Evolutionary conservation across 78 protist species (phyloP), one percentile per base, ranked within the genome.

Genomic region (Polysphondylium violaceum): DNA sequence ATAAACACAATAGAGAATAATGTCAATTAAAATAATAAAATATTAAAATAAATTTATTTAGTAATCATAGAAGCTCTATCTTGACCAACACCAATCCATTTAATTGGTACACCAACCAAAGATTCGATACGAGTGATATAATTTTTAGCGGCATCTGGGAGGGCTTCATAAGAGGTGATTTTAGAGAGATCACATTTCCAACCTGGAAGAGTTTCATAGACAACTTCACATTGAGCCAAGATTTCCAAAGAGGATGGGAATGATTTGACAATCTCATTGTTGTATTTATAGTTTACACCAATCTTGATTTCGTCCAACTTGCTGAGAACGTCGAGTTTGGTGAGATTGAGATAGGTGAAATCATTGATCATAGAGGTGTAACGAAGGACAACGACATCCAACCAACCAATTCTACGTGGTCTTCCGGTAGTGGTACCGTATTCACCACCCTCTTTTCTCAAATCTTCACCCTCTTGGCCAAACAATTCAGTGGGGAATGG

Each of bases 381-480:
- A 73, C 94, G 75, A 31, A 97, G 78, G 21, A 95, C 96, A 3
- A 92, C 96, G n/a, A 94, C 44, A 76, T 97, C 99, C 65, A 97
- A 86, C 99, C 99, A 97, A 29, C 99, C 99, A 36, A 96, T 93
- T 36, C 99, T 81, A 25, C 99, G 77, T 65, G 95, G 94, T 16
- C 99, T 73, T n/a, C 98, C 98, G 2, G 99, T 97, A 19, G 98
- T 97, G 9, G 97, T 96, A 35, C 99, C 99, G 40, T 60, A 91
- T 60, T 97, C 99, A 56, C 86, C 90, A 50, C 99, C 99, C 9
- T 74, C 94, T 44, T 68, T 33, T 47, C 96, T 76, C 19, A 90
- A 23, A 58, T 61, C 68, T n/a, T 76, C 92, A 51, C 71, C 88
- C n/a, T 58, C 75, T 27, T 90, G 90, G 47, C 86, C 95, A 29